A percentile compares a stretch with the other conserved stretches of the same genome.
Conservation (phyloP, 1,284 basidiomycete genomes). For the Microbotryomycetes sp. region DNA sequence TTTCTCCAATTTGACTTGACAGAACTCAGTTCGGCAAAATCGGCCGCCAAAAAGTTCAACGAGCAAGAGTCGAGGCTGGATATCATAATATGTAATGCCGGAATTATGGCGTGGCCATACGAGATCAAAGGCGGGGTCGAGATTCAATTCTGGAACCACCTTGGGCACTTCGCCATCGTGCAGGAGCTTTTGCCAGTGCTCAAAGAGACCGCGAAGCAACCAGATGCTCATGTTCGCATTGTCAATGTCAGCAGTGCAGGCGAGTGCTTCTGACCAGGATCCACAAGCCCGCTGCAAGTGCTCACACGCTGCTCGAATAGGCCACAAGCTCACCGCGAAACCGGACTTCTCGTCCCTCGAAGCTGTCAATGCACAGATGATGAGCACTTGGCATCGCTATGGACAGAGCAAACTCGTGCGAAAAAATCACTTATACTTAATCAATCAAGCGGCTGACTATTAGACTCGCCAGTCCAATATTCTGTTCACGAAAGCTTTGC, state of each 20-base stretch:
- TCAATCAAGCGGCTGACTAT: too few relatives aligned
- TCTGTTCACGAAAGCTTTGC: conserved; percentile 27
- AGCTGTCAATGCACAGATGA: conserved; percentile 8
- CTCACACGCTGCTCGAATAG: too few relatives aligned
- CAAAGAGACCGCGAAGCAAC: conserved; percentile 14
- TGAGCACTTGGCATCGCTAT: conserved; percentile 16
- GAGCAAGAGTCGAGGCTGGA: conserved; percentile 35
- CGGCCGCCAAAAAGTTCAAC: conserved; percentile 35
- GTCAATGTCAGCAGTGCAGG: conserved; percentile 24
- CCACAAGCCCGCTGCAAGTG: too few relatives aligned
- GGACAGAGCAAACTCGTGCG: conserved; percentile 16
- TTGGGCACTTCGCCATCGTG: conserved; percentile 27
- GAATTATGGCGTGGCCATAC: conserved; percentile 30
- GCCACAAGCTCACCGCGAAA: conserved; percentile 10
- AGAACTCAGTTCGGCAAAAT: conserved; percentile 34
- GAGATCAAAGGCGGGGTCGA: conserved; percentile 24
- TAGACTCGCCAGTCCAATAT: conserved; percentile 14
- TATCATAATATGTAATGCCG: conserved; percentile 39
- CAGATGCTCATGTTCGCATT: conserved; percentile 16
- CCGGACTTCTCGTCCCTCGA: conserved; percentile 24
- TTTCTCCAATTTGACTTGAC: conserved; percentile 40
- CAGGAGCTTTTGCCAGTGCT: conserved; percentile 17
- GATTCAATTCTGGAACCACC: conserved; percentile 30
- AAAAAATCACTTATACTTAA: too few relatives aligned
- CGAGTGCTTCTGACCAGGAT: not conserved